Percentiles rank a stretch among this genome's conserved stretches.
phyloP scores from a whole-genome alignment of 306 rosid species.

The Arachis stenosperma region DNA sequence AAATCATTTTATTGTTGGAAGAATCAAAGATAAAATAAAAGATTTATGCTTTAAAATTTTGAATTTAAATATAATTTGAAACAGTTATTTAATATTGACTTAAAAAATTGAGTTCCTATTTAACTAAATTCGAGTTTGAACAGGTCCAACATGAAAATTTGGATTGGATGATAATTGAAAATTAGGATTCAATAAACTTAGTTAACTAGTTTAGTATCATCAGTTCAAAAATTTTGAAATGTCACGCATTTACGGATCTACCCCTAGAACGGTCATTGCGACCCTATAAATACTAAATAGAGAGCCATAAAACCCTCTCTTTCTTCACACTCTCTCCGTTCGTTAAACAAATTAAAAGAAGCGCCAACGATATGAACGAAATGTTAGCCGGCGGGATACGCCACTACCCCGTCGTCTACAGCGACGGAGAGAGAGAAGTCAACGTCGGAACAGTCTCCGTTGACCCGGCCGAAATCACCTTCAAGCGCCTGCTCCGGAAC shows the following conservation, averaged over 20 bases:
- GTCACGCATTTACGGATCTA: neutral
- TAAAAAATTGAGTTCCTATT: too few species aligned
- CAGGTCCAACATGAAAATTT: neutral
- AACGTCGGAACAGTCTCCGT: conserved; percentile 54
- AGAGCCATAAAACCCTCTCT: neutral
- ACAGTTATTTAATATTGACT: too few species aligned
- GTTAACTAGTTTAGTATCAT: too few species aligned
- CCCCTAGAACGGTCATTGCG: neutral
- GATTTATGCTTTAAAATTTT: too few species aligned
- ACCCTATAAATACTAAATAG: neutral
- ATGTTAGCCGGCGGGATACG: conserved; percentile 43
- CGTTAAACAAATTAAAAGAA: neutral
- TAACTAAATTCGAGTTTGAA: too few species aligned
- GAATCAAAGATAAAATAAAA: too few species aligned
- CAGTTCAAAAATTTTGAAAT: too few species aligned
- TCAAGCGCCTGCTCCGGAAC: conserved; percentile 47
- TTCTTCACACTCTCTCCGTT: neutral
- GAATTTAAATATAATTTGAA: too few species aligned
- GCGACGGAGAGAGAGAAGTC: conserved; percentile 58
- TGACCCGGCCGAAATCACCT: conserved; percentile 41
- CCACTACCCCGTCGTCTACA: conserved; percentile 51
- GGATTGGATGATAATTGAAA: too few species aligned
- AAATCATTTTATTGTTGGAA: too few species aligned
- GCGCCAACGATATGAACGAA: neutral
- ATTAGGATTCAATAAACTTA: too few species aligned